Evolutionary conservation across 2,329 filamentous ascomycete genomes (phyloP), one percentile per base, ranked within the genome.

Genomic region (Thelonectria rubi): DNA sequence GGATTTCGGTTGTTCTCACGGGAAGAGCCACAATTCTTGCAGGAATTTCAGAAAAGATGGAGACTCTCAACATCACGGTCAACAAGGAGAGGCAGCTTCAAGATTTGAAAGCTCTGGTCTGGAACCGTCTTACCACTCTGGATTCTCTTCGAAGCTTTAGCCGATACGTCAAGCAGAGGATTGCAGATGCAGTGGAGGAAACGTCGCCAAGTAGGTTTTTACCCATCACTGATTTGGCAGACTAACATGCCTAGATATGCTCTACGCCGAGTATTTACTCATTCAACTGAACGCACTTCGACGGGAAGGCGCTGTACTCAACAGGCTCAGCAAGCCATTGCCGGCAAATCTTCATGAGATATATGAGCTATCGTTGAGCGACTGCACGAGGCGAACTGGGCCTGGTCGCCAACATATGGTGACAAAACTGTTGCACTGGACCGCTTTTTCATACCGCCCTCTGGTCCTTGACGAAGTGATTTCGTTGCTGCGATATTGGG

Each of bases 211-310:
- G 74, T 77, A 64, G 64, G 75, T 62, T 1, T 4, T 2, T 49
- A 10, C 17, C 5, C 3, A 8, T 12, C 3, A 5, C 5, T 1
- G 2, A 20, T 11, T 10, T 24, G 24, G 21, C 6, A 14, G 10
- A 0, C 15, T 62, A 12, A 55, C 10, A 9, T 0, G 43, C 5
- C 21, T 43, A 77, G 74, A 73, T 20, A 72, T 79, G 65, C 67
- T 78, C 1, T 79, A 78, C 32, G 72, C 73, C 0, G 72, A 78
- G 21, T 75, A 78, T n/a, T 67, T 78, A 24, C 66, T 79, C 0
- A 43, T 62, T 7, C 64, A 73, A 0, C 61, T 78, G 3, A 68
- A 75, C 8, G 60, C 67, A 8, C 64, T 78, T 1, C 73, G 73
- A 1, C 72, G 76, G 0, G 75, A 78, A 51, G 69, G 72, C 5